Evolutionary conservation across 495 filamentous ascomycete genomes (phyloP).

Genomic region (Penicillium longicatenatum): DNA sequence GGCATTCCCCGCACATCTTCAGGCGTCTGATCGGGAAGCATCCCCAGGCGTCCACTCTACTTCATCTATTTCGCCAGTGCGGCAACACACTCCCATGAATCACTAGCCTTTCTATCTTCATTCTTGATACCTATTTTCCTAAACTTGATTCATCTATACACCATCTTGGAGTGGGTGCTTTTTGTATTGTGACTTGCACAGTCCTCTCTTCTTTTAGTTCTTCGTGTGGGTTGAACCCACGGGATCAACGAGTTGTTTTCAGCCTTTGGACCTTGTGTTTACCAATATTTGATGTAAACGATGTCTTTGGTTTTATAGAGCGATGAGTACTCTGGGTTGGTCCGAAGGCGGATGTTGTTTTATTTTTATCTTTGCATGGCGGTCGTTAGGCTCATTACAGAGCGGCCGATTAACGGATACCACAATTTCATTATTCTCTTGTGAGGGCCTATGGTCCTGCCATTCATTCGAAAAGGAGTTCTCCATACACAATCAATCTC

Average conservation of each 20-base stretch:
- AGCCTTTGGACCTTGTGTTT: not conserved
- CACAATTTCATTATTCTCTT: constrained; percentile 21
- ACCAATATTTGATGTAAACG: constrained; percentile 18
- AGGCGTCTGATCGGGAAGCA: constrained; percentile 15
- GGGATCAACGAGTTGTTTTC: not conserved
- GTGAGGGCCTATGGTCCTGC: constrained; percentile 10
- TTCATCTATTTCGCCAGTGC: constrained; percentile 22
- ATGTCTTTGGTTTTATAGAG: constrained; percentile 12
- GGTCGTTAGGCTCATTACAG: constrained; percentile 22
- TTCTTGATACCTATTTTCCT: constrained; percentile 13
- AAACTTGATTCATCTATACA: constrained; percentile 23
- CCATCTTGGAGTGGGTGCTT: constrained; percentile 14
- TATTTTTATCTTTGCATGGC: constrained; percentile 25
- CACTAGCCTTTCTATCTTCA: constrained; percentile 16
- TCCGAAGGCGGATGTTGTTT: constrained; percentile 12
- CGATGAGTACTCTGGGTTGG: constrained; percentile 13
- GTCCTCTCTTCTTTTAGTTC: not conserved
- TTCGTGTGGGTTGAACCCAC: not conserved
- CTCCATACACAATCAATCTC: too few relatives aligned
- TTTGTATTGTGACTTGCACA: constrained; percentile 9
- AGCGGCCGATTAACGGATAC: constrained; percentile 29
- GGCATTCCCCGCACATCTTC: constrained; percentile 21
- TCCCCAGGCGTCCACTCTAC: constrained; percentile 28
- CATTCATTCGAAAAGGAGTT: constrained; percentile 8
- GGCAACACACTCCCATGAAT: constrained; percentile 12